These are phyloP conservation scores for Panus rudis DNA, from an alignment of 768 basidiomycete genomes.

Conservation along the genomic window DNA sequence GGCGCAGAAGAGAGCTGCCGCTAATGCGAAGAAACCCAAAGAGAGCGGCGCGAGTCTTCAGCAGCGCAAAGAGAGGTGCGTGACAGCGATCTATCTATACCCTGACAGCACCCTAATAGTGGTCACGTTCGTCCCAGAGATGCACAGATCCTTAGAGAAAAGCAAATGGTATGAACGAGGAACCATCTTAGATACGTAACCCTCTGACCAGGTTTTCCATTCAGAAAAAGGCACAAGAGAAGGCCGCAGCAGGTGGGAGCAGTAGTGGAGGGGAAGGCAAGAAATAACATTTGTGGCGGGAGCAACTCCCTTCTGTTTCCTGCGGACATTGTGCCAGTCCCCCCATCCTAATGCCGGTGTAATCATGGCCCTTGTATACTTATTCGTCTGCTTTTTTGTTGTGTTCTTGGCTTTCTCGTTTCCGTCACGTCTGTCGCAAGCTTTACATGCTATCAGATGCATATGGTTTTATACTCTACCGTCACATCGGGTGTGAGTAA, in stretches of 20 bases:
- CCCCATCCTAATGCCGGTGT: too few species aligned
- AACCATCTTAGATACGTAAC: constrained; percentile 2
- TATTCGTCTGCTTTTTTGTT: too few species aligned
- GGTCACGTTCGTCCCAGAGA: constrained; percentile 43
- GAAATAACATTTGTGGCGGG: constrained; percentile 21
- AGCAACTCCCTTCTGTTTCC: constrained; percentile 10
- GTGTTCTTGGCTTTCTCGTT: too few species aligned
- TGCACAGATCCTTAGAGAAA: constrained; percentile 66
- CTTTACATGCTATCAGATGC: too few species aligned
- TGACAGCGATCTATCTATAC: constrained; percentile 13
- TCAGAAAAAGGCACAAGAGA: constrained; percentile 28
- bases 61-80: constrained; percentile 73
- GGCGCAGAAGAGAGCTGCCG: constrained; percentile 64
- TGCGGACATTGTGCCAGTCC: too few species aligned
- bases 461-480: too few species aligned
- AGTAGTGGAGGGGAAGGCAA: constrained; percentile 14
- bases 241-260: constrained; percentile 15
- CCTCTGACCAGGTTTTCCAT: background rate
- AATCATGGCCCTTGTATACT: too few species aligned
- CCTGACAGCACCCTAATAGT: constrained; percentile 6
- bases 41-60: constrained; percentile 57
- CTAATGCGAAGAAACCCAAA: constrained; percentile 55
- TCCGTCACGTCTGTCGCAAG: too few species aligned
- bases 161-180: constrained; percentile 60
- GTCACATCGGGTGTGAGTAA: too few species aligned